Evolutionary conservation across 306 rosid genomes (phyloP).

Genomic region (Lathyrus oleraceus): DNA sequence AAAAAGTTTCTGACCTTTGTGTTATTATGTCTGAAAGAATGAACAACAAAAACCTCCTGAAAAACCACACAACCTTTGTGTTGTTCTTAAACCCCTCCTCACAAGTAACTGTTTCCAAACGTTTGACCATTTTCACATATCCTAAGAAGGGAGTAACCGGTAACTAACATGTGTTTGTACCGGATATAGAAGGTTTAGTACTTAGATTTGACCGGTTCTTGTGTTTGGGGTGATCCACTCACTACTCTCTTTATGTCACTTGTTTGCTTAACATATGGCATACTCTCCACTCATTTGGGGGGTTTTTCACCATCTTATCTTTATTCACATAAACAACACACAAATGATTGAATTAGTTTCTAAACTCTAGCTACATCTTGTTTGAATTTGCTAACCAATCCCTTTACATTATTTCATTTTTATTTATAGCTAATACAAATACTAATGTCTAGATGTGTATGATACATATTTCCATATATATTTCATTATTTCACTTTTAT

Average conservation of each 20-base stretch:
- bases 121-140: constrained; percentile 45
- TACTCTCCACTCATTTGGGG: constrained; percentile 48
- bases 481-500: too few relatives aligned
- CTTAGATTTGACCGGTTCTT: constrained; percentile 48
- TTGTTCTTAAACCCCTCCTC: constrained; percentile 68
- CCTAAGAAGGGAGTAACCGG: constrained; percentile 37
- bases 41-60: constrained; percentile 50
- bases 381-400: neutral
- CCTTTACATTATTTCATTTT: neutral
- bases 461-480: too few relatives aligned
- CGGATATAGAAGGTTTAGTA: constrained; percentile 41
- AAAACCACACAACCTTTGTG: constrained; percentile 46
- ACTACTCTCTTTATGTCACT: constrained; percentile 36
- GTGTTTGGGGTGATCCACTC: constrained; percentile 60
- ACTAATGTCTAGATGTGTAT: too few relatives aligned
- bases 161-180: constrained; percentile 37
- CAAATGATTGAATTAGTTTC: neutral
- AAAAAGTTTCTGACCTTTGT: constrained; percentile 41
- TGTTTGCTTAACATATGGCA: constrained; percentile 55
- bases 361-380: neutral
- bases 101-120: constrained; percentile 39
- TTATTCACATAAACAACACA: constrained; percentile 36
- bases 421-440: neutral
- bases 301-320: constrained; percentile 46
- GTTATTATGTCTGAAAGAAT: constrained; percentile 42